phyloP scores from a whole-genome alignment of 1,284 basidiomycete genomes.

The Fomitopsis pinicola region DNA sequence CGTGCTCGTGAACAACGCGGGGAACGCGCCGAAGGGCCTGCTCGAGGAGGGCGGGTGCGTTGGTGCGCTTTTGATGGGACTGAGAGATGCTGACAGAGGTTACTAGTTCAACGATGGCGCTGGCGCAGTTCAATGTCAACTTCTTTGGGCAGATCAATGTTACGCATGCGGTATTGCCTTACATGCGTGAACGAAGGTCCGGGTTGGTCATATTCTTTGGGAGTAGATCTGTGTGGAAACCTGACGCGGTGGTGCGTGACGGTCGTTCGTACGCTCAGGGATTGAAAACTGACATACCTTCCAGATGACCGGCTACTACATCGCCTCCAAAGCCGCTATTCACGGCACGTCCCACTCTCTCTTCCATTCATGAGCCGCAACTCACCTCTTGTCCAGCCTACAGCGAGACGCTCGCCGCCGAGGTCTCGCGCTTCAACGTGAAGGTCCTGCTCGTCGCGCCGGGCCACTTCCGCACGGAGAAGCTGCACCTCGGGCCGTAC shows the following conservation, averaged over 20 bases:
- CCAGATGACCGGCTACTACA: slow-evolving; percentile 31
- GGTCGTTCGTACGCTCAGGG: neutral
- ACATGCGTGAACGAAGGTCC: slow-evolving; percentile 29
- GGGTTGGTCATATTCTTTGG: slow-evolving; percentile 33
- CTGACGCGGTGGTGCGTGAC: slow-evolving; percentile 41
- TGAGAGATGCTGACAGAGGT: neutral
- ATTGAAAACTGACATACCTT: neutral
- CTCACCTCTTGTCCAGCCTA: slow-evolving; percentile 19
- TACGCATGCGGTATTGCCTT: slow-evolving; percentile 32
- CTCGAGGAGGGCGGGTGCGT: slow-evolving; percentile 32
- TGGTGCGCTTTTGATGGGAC: neutral
- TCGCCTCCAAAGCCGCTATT: slow-evolving; percentile 53
- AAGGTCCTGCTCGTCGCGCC: slow-evolving; percentile 30
- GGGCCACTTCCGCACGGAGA: slow-evolving; percentile 31
- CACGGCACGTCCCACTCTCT: slow-evolving; percentile 33
- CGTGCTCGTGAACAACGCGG: slow-evolving; percentile 59
- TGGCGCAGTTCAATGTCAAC: slow-evolving; percentile 33
- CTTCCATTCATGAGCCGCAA: neutral
- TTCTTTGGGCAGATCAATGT: slow-evolving; percentile 33
- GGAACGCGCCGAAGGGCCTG: slow-evolving; percentile 31
- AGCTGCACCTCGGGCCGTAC: slow-evolving; percentile 23
- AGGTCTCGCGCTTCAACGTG: slow-evolving; percentile 29
- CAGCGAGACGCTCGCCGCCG: slow-evolving; percentile 28
- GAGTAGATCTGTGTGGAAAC: slow-evolving; percentile 41
- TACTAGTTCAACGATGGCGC: slow-evolving; percentile 26